Evolutionary conservation across 192 early-diverging fungal species (phyloP), one percentile per base, ranked within the genome.

Genomic region (Phycomyces blakesleeanus): DNA sequence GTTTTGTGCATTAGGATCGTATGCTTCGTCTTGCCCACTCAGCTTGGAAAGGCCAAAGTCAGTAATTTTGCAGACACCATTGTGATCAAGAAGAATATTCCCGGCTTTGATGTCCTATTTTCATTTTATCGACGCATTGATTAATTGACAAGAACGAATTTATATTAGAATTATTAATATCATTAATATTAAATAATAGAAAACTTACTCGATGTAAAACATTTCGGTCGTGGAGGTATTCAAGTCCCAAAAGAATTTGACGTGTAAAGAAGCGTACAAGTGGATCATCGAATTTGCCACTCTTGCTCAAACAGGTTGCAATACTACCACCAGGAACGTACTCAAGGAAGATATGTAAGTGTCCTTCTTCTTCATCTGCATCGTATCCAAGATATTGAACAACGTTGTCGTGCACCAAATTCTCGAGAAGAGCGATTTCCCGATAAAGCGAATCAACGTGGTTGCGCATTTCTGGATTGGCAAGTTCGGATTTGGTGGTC

Each of bases 31-130:
- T 47, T 58, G 69, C 63, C 83, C 83, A 58, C 81, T 90, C 63
- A 86, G 79, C 63, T 93, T 95, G 29, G 94, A 96, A 16, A 97
- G 88, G 14, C 96, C 96, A 83, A 98, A 98, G 72, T 98, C 96
- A 15, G 91, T 91, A 26, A 98, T 98, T 76, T 98, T 98, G 57
- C 92, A 93, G 7, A 90, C 81, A 25, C 91, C 91, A n/a, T 85
- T 77, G 42, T 91, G 82, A 65, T 91, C 84, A 2, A 91, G 82
- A 34, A 93, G 68, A 44, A 91, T 87, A 65, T 93, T 93, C 15
- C 84, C 89, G 27, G 86, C 86, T 74, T 93, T 93, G 68, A 93
- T 91, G 67, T 93, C 89, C 76, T 83, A 73, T 15, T 9, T 34
- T 20, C 8, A 51, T 55, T 42, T 40, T 2, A 64, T 27, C 59